Evolutionary conservation across 2,329 filamentous ascomycete genomes (phyloP), one percentile per base, ranked within the genome.

Genomic region (Escovopsis weberi): DNA sequence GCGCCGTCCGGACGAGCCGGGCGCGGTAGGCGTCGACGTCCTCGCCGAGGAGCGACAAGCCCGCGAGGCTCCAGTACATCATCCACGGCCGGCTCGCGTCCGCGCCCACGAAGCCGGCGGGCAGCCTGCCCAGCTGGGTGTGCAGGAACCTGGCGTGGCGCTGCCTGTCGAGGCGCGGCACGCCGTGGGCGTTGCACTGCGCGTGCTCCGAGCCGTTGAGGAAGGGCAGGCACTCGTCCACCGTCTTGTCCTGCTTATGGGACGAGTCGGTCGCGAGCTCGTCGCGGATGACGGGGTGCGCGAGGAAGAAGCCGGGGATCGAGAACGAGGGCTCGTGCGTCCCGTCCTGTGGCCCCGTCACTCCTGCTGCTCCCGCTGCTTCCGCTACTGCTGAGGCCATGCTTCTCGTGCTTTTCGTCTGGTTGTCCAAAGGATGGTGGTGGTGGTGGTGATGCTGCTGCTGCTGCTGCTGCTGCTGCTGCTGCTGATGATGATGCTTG

Each of bases 31-130:
- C 61, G 30, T 62, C 62, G 8, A 75, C 68, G 57, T 94, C 85
- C 56, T 87, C 77, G 39, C 85, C 87, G 40, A 98, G 66, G 32
- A 88, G 68, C 26, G 73, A 68, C 49, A 98, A 68, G 2, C 76
- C 86, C 32, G 80, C 76, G 42, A 96, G 68, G 42, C 76, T 83
- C 91, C 91, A 98, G 65, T 95, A 96, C 49, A 94, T 72, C 55
- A 94, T 75, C 91, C 91, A 98, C 9, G 91, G 88, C 43, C 89
- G 72, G 57, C 84, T 88, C 30, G 91, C 82, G 67, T 98, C 91
- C 51, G 87, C 75, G 39, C 71, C 72, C 41, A 81, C 78, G 61
- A 82, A 94, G 4, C 66, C 67, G 7, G 73, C 65, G 0, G 89
- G 85, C 47, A 93, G 76, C 39, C 67, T 68, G 23, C 66, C 67